phyloP scores from a whole-genome alignment of 2,329 filamentous ascomycete genomes.

The Furcasterigmium furcatum region DNA sequence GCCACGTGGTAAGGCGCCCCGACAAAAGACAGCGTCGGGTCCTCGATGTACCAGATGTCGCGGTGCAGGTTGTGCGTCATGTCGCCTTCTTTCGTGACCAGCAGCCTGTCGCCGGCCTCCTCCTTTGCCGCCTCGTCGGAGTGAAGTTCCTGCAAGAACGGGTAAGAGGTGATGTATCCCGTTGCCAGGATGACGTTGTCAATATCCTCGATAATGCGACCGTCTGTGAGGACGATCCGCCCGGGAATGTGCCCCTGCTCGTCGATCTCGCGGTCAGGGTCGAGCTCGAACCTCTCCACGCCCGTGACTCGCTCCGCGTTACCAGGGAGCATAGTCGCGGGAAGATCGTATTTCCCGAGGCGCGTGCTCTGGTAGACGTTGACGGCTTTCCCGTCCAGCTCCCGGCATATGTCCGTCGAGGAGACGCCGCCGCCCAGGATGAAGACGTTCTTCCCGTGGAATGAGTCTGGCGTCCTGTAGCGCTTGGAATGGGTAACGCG shows the following conservation, averaged over 20 bases:
- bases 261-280: no score
- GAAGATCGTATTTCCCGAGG: conserved; percentile 57
- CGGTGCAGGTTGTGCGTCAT: conserved; percentile 66
- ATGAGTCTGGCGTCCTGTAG: conserved; percentile 62
- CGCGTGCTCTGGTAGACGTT: conserved; percentile 50
- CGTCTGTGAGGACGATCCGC: conserved; percentile 49
- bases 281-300: conserved; percentile 38
- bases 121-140: conserved; percentile 30
- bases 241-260: conserved; percentile 36
- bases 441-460: conserved; percentile 47
- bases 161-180: conserved; percentile 65
- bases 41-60: conserved; percentile 69
- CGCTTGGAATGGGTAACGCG: conserved; percentile 66
- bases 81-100: conserved; percentile 61
- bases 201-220: conserved; percentile 48
- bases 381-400: conserved; percentile 30
- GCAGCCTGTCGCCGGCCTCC: conserved; percentile 45
- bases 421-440: conserved; percentile 50
- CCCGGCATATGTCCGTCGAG: conserved; percentile 36
- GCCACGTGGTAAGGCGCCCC: conserved; percentile 64
- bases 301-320: conserved; percentile 50
- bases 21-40: conserved; percentile 61
- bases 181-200: conserved; percentile 64
- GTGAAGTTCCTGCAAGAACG: conserved; percentile 54
- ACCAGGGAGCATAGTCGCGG: conserved; percentile 47